phyloP scores from a whole-genome alignment of 208 protist genomes.

The Vickermania spadyakhi region DNA sequence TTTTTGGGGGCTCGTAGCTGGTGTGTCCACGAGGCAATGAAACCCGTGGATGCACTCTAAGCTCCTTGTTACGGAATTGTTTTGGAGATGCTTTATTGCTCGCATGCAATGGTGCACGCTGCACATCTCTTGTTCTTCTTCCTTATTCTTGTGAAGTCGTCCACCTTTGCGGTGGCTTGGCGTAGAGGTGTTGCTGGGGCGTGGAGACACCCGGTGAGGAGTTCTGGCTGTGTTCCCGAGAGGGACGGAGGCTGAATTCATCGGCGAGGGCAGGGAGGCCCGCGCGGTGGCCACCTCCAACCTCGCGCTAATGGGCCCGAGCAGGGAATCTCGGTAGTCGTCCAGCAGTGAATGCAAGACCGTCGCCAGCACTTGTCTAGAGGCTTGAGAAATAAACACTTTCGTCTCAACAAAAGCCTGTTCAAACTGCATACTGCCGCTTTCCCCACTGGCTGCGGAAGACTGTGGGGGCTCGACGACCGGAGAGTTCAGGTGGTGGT shows the following conservation, averaged over 20 bases:
- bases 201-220: not conserved
- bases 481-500: not conserved
- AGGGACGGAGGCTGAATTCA: not conserved
- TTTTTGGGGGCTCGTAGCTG: conserved; percentile 2
- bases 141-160: conserved; percentile 41
- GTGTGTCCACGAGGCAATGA: conserved; percentile 78
- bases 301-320: conserved; percentile 33
- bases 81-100: conserved; percentile 74
- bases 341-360: conserved; percentile 63
- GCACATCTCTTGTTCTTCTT: conserved; percentile 79
- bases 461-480: not conserved
- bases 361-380: conserved; percentile 37
- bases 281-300: conserved; percentile 32
- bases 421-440: conserved; percentile 30
- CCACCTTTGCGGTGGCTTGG: not conserved
- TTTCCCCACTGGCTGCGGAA: conserved; percentile 16
- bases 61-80: conserved; percentile 46
- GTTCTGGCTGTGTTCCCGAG: not conserved
- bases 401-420: conserved; percentile 51
- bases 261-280: not conserved
- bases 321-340: conserved; percentile 41
- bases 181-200: conserved; percentile 3
- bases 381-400: conserved; percentile 45
- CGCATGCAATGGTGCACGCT: conserved; percentile 72
- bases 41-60: conserved; percentile 85